phyloP scores from a whole-genome alignment of 768 basidiomycete species.

The Cystofilobasidium ferigula region DNA sequence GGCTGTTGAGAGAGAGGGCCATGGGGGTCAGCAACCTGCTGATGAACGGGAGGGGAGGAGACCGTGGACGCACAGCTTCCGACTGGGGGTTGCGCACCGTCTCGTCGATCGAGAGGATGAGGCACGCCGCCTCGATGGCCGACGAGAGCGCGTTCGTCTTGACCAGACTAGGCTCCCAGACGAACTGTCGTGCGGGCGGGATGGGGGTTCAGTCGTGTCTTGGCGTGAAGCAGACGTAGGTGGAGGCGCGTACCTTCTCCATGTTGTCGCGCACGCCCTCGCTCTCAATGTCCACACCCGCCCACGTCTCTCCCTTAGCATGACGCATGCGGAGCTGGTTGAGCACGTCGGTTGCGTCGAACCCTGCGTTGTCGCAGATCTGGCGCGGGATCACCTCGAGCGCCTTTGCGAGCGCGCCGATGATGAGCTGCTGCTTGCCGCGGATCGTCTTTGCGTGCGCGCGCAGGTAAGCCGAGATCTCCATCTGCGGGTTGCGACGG shows the following conservation, averaged over 20 bases:
- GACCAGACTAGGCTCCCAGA: conserved; percentile 94
- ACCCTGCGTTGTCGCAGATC: conserved; percentile 95
- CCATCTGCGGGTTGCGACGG: conserved; percentile 57
- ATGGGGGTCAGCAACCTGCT: background rate
- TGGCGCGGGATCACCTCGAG: conserved; percentile 96
- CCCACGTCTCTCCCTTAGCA: conserved; percentile 72
- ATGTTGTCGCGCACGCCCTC: conserved; percentile 90
- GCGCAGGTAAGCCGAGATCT: conserved; percentile 85
- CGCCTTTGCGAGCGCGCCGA: conserved; percentile 91
- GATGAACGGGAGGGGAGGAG: background rate
- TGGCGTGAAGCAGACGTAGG: too few relatives aligned
- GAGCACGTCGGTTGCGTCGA: conserved; percentile 92
- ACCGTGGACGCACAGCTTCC: conserved; percentile 54
- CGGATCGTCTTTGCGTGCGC: conserved; percentile 83
- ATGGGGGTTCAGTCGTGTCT: background rate
- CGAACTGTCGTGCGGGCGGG: conserved; percentile 45
- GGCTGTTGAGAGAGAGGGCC: background rate
- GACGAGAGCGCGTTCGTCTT: conserved; percentile 92
- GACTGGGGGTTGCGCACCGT: conserved; percentile 92
- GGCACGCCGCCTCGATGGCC: conserved; percentile 87
- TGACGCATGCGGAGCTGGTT: conserved; percentile 97
- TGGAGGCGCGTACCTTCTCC: conserved; percentile 47
- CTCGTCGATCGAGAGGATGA: conserved; percentile 93
- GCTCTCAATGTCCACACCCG: conserved; percentile 80
- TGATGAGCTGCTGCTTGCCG: conserved; percentile 86